These are phyloP conservation scores for Aspergillus texensis DNA, from an alignment of 2,329 filamentous ascomycete species.

Conservation along the genomic window DNA sequence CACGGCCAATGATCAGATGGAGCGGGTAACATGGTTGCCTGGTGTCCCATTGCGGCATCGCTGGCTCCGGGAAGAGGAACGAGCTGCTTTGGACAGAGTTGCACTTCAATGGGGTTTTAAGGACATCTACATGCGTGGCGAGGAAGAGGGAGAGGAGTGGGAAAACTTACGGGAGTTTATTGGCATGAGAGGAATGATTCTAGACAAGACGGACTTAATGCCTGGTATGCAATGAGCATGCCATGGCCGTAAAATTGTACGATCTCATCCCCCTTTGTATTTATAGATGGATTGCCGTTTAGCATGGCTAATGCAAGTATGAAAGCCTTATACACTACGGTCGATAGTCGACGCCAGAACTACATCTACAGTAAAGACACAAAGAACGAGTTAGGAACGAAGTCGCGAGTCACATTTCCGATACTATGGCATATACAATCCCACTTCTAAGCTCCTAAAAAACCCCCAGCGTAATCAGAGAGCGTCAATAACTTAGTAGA, in stretches of 20 bases:
- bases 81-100: slow-evolving; percentile 81
- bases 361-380: neutral
- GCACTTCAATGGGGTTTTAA: slow-evolving; percentile 91
- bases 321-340: neutral
- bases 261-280: neutral
- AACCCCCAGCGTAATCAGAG: slow-evolving; percentile 29
- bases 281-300: neutral
- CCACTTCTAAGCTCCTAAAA: slow-evolving; percentile 28
- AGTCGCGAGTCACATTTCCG: slow-evolving; percentile 37
- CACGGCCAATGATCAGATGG: slow-evolving; percentile 93
- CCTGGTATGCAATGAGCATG: slow-evolving; percentile 76
- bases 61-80: slow-evolving; percentile 88
- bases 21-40: slow-evolving; percentile 83
- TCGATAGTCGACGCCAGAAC: neutral
- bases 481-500: slow-evolving; percentile 71
- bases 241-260: neutral
- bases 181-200: slow-evolving; percentile 79
- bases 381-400: slow-evolving; percentile 25
- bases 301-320: neutral
- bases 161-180: slow-evolving; percentile 81
- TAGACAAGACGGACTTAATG: slow-evolving; percentile 89
- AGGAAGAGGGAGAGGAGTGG: slow-evolving; percentile 92
- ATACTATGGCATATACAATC: slow-evolving; percentile 34
- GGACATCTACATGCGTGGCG: slow-evolving; percentile 75
- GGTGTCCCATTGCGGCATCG: slow-evolving; percentile 79